Base-by-base conservation (phyloP, 345 rosid genomes). In the Salix purpurea region DNA sequence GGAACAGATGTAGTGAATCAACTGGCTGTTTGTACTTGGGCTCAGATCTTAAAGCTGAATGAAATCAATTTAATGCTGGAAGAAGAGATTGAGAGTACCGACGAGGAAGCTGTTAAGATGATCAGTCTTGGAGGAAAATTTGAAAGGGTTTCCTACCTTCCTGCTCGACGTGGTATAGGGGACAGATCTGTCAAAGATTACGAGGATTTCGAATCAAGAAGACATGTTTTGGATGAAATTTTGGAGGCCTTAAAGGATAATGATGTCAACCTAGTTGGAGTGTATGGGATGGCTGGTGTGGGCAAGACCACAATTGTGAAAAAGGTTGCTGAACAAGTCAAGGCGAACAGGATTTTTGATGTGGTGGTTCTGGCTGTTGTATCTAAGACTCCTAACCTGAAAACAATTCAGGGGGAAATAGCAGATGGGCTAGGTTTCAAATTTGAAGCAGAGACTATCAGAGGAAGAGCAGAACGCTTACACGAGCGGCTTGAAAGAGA, bases 301-400 rank as follows among this genome's bases (percentile, higher is more conserved):
- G 80, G 76, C 5, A 77, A 77, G 54, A 71, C 76, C 28, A 71
- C 80, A 10, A 64, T 77, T 0, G 66, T 30, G 13, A 78, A 54
- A 56, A 28, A 72, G 60, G 52, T 78, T 16, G 67, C 71, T 54
- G 50, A 12, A 26, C 67, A 39, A 24, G 76, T 52, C 13, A 61
- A 48, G 42, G 62, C 12, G 28, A 42, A 65, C 6, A 64, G 21
- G 11, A 6, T 52, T 5, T 78, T 66, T 23, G 65, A 67, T 54
- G 72, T 21, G 24, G 81, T 78, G 24, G 71, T 60, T 18, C 13
- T 19, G 18, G 72, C 60, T 2, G 26, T 28, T 6, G 76, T 78
- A 0, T 30, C 65, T 1, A 42, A 26, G 5, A 23, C 32, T 50
- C 70, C 71, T 9, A 16, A 72, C 23, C 1, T 66, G 14, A 71